These are phyloP conservation scores for Moricandia moricandioides DNA, from an alignment of 345 rosid genomes.

Conservation along the genomic window DNA sequence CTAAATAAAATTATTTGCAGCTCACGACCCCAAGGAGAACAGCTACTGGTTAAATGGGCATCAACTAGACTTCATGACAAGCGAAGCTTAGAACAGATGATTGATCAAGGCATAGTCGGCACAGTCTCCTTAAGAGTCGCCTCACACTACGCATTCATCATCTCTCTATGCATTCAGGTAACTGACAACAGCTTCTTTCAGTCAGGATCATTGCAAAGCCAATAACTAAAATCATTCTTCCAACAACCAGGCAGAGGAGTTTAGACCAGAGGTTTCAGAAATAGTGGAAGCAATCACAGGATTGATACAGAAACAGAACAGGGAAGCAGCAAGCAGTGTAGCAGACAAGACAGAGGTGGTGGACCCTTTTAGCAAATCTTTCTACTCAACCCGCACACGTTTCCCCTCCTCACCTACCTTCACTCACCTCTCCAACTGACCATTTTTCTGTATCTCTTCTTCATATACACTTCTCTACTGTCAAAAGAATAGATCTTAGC, in stretches of 20 bases:
- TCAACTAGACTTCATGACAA: constrained; percentile 66
- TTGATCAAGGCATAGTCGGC: constrained; percentile 58
- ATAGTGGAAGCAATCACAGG: constrained; percentile 61
- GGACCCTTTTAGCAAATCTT: constrained; percentile 57
- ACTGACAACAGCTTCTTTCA: neutral
- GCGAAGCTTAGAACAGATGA: constrained; percentile 63
- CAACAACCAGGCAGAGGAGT: constrained; percentile 65
- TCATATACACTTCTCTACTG: constrained; percentile 17
- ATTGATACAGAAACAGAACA: constrained; percentile 46
- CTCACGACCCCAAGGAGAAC: constrained; percentile 59
- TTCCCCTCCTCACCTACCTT: constrained; percentile 65
- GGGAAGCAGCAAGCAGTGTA: constrained; percentile 28
- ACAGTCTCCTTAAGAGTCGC: constrained; percentile 51
- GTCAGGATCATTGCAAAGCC: neutral
- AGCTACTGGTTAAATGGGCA: constrained; percentile 79
- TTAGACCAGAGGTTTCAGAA: constrained; percentile 72
- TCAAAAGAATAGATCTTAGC: constrained; percentile 14
- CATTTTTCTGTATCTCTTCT: constrained; percentile 8
- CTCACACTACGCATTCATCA: constrained; percentile 70
- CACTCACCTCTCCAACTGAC: constrained; percentile 42
- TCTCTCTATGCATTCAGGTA: constrained; percentile 81
- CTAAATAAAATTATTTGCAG: constrained; percentile 33
- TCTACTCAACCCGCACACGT: constrained; percentile 57
- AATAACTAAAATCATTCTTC: neutral
- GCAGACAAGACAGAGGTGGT: constrained; percentile 45